Conservation (phyloP, 202 grass and related monocot species). For the Saccharum hybrid region DNA sequence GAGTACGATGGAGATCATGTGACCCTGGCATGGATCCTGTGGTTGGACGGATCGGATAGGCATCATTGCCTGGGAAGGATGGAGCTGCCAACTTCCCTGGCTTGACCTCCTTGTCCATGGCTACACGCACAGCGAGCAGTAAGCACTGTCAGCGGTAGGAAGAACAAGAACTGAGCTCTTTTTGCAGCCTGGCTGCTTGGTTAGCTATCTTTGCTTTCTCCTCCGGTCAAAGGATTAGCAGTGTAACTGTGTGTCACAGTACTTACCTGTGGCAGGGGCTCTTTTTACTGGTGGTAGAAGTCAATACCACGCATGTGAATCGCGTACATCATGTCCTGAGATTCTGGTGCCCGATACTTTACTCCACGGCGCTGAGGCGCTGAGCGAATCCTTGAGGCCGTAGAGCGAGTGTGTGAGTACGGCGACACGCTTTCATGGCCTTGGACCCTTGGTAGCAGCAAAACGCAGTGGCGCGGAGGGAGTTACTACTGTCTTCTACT, state of each 20-base stretch:
- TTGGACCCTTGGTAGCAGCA: neutral
- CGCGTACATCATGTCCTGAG: slow-evolving; percentile 7
- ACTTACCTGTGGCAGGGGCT: neutral
- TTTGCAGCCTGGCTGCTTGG: too few relatives aligned
- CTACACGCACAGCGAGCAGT: neutral
- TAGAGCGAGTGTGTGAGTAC: slow-evolving; percentile 6
- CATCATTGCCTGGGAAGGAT: neutral
- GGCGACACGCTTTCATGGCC: slow-evolving; percentile 27
- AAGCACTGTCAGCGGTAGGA: neutral
- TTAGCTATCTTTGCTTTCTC: too few relatives aligned
- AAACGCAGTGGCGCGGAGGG: neutral
- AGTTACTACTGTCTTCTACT: neutral
- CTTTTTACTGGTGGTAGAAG: neutral
- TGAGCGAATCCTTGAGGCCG: neutral
- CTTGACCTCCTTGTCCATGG: neutral
- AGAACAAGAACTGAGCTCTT: neutral
- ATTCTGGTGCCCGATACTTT: neutral
- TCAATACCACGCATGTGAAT: neutral
- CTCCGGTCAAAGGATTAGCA: neutral
- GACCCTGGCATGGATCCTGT: neutral
- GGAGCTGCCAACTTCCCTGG: neutral
- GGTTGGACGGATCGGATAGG: slow-evolving; percentile 9
- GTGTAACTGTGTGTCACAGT: neutral
- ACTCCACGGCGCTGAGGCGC: neutral
- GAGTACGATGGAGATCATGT: slow-evolving; percentile 22